Evolutionary conservation across 257 asterid species (phyloP).

Genomic region (Echites panduratus): DNA sequence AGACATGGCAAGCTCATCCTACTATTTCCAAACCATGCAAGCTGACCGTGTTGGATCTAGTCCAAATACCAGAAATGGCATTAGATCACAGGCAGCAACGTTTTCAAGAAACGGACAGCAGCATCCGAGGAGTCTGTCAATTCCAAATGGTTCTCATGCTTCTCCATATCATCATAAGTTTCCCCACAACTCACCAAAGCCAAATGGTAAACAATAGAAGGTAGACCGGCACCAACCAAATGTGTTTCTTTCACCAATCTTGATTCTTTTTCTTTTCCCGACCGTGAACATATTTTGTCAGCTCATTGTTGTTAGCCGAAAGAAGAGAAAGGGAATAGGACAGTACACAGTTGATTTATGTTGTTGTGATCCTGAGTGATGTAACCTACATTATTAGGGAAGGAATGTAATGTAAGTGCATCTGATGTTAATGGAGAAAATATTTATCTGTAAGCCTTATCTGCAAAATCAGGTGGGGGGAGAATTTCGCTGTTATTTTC

Average conservation of each 20-base stretch:
- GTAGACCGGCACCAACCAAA: conserved; percentile 16
- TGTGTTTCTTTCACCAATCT: no score
- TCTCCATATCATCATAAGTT: conserved; percentile 65
- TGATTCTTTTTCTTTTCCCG: conserved; percentile 31
- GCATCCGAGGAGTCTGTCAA: conserved; percentile 62
- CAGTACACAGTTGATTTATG: conserved; percentile 23
- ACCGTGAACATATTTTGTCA: conserved; percentile 27
- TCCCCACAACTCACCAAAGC: conserved; percentile 69
- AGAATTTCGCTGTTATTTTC: neutral
- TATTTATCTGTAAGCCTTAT: conserved; percentile 15
- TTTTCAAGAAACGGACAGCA: conserved; percentile 58
- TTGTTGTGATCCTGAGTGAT: conserved; percentile 23
- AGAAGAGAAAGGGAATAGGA: conserved; percentile 26
- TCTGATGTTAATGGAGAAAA: conserved; percentile 29
- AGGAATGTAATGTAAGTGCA: conserved; percentile 37
- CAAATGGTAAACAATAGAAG: conserved; percentile 52
- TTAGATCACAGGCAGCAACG: conserved; percentile 42
- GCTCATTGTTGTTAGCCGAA: conserved; percentile 22
- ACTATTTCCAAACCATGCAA: conserved; percentile 76
- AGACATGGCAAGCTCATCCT: conserved; percentile 95
- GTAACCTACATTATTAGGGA: conserved; percentile 28
- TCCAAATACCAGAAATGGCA: conserved; percentile 43
- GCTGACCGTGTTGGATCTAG: conserved; percentile 57
- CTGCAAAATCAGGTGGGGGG: neutral
- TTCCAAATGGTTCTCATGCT: conserved; percentile 61